Base-by-base conservation (phyloP, 306 rosid genomes). In the Chamaecrista fasciculata region DNA sequence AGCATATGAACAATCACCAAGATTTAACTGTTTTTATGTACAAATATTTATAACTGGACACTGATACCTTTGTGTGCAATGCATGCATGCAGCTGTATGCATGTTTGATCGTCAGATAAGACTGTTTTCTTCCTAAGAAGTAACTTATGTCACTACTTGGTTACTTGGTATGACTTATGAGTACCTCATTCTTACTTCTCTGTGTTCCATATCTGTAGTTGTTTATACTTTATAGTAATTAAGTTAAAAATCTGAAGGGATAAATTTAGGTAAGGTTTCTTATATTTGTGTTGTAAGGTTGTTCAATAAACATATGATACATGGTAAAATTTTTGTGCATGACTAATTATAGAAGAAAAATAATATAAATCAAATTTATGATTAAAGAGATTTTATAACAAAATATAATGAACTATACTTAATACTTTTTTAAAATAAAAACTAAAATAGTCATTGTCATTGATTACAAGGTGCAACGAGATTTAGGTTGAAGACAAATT, bases 21-120 rank as follows among this genome's bases (percentile, higher is more conserved):
- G 72, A 79, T 64, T 48, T 82, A 78, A 69, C 76, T 34, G 33
- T 23, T 31, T n/a, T 29, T 59, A 58, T 78, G 79, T 74, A 71
- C 76, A 64, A 73, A 72, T 74, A 26, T 23, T 66, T 39, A 2
- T 70, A 82, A 69, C 51, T 40, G 36, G 70, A 53, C 68, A 60
- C 36, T 61, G 57, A 76, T 69, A 72, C 61, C 48, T 7, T 24
- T 40, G 63, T 77, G 55, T 49, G 14, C 0, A 24, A 28, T 49
- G 39, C 25, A 34, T 74, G 77, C 29, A 53, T 33, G 59, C n/a
- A n/a, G n/a, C n/a, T n/a, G n/a, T n/a, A n/a, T n/a, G 18, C 62
- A 29, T 47, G 73, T 26, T 47, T 76, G 43, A 2, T 34, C 40
- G 40, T 40, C 11, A 34, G 24, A 34, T 59, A 70, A 56, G 52